A percentile compares a stretch with the other conserved stretches of the same genome.
These are phyloP conservation scores for Dendrobium catenatum DNA, from an alignment of 106 monocot genomes.

Conservation along the genomic window DNA sequence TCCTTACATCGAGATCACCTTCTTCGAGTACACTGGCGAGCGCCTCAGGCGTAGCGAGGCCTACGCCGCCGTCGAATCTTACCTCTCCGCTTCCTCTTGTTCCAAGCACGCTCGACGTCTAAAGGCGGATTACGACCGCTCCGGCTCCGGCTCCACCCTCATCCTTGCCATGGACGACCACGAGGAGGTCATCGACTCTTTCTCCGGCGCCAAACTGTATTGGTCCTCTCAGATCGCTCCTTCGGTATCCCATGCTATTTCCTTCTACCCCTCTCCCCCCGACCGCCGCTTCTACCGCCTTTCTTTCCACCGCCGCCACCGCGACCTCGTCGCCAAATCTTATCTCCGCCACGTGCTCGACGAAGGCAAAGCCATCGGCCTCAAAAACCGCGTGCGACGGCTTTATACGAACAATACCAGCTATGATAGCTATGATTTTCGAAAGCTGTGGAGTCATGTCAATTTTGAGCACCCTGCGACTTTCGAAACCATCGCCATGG, in stretches of 20 bases:
- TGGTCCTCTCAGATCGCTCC: constrained; percentile 13
- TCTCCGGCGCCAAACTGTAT: constrained; percentile 22
- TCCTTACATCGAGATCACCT: constrained; percentile 27
- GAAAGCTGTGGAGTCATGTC: too few species aligned
- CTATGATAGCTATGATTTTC: too few species aligned
- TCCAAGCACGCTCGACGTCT: constrained; percentile 21
- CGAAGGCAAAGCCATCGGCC: constrained; percentile 13
- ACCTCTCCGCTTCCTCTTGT: constrained; percentile 8
- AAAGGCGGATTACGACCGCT: constrained; percentile 34
- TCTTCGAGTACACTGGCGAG: too few species aligned
- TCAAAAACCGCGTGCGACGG: constrained; percentile 18
- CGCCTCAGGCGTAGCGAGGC: too few species aligned
- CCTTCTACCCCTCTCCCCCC: not conserved
- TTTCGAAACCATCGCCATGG: constrained; percentile 28
- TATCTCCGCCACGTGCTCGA: constrained; percentile 28
- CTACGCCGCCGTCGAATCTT: too few species aligned
- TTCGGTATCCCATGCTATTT: not conserved
- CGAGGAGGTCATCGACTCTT: constrained; percentile 46
- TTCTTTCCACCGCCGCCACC: constrained; percentile 25
- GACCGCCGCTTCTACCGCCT: constrained; percentile 21
- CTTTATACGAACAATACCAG: constrained; percentile 25
- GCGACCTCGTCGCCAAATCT: constrained; percentile 4
- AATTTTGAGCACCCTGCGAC: too few species aligned
- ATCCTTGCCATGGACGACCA: constrained; percentile 36
- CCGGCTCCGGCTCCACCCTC: constrained; percentile 15